Evolutionary conservation across 2,329 filamentous ascomycete species (phyloP).

Genomic region (Penicillium sp.): DNA sequence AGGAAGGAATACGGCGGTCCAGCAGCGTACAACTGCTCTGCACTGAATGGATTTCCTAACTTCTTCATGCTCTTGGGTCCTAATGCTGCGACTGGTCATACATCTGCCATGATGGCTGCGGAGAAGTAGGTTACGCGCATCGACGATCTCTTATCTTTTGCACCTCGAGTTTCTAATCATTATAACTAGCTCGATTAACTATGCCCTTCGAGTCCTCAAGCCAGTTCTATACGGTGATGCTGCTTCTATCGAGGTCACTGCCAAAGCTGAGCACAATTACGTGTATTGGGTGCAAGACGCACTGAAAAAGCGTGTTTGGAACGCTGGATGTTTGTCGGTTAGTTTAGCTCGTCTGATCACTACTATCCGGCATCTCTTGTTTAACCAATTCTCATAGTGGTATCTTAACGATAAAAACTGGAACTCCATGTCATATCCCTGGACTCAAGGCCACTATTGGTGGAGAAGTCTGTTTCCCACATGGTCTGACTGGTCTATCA

Average conservation of each 20-base stretch:
- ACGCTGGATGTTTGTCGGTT: constrained; percentile 36
- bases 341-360: not conserved
- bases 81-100: constrained; percentile 39
- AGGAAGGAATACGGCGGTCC: constrained; percentile 51
- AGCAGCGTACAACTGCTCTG: constrained; percentile 60
- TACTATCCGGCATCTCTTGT: not conserved
- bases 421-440: constrained; percentile 31
- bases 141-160: not conserved
- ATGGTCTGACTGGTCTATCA: constrained; percentile 26
- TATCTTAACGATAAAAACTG: constrained; percentile 9
- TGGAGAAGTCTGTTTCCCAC: constrained; percentile 28
- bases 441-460: constrained; percentile 30
- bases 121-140: constrained; percentile 49
- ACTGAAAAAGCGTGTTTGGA: constrained; percentile 50
- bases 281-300: constrained; percentile 48
- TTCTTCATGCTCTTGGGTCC: constrained; percentile 38
- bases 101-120: constrained; percentile 58
- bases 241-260: constrained; percentile 47
- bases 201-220: constrained; percentile 59
- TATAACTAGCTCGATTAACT: constrained; percentile 51
- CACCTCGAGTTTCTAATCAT: not conserved
- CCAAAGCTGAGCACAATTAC: constrained; percentile 48
- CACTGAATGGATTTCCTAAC: constrained; percentile 53
- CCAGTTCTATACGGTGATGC: constrained; percentile 51
- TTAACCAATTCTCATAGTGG: not conserved